Evolutionary conservation across 805 yeast genomes (phyloP), one percentile per base, ranked within the genome.

Genomic region (Ogataea paraovalis): DNA sequence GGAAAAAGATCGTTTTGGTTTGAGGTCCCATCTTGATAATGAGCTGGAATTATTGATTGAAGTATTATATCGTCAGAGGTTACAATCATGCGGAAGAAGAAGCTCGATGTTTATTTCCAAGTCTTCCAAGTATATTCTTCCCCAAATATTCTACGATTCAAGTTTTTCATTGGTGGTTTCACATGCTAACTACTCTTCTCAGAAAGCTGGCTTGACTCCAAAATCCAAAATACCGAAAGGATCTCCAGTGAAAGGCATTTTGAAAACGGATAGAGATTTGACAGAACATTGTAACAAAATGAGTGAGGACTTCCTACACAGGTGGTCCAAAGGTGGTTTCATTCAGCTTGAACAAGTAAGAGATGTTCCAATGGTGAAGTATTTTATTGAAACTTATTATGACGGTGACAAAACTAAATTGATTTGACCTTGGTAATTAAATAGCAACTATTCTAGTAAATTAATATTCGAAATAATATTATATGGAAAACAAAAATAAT

Each of bases 31-130:
- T 36, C 38, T 51, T n/a, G 50, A 46, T 39, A 38, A 45, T 3
- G 39, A 46, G 16, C 33, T 53, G 14, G 20, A 30, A 10, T 39
- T 19, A 10, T 21, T 55, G 13, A 21, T 49, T 5, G 47, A 51
- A 20, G 49, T 48, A 30, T 42, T 55, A 3, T 55, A 55, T 34
- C 51, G 50, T 44, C 57, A 53, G 39, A 45, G 59, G 44, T 51
- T 47, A 34, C 55, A 47, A 22, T 43, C 48, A 7, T 33, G 25
- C 19, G 42, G 25, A 19, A 42, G 49, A 30, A 44, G 33, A 4
- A 49, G 50, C 4, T 42, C 53, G 1, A 51, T 51, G 22, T 48
- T 51, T 21, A 43, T 51, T 13, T 40, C 44, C 4, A 40, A 50
- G 13, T 49, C 47, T 34, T 34, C 52, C 3, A 50, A 47, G 33